These are phyloP conservation scores for Cicer pinnatifidum DNA, from an alignment of 306 rosid genomes.

Conservation along the genomic window DNA sequence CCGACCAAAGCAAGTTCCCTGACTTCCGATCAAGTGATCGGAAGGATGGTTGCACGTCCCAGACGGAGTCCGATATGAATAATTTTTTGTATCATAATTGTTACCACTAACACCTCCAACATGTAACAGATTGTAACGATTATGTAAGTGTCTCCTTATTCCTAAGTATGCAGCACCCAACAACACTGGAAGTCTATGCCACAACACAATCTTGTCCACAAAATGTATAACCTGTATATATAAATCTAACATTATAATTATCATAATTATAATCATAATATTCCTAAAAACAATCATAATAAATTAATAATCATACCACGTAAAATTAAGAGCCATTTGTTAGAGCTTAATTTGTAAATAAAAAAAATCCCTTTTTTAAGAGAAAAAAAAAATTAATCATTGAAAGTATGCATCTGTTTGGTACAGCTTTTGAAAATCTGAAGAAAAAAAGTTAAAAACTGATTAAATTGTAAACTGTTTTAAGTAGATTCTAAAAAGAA, in stretches of 20 bases:
- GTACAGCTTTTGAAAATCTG: too few relatives aligned
- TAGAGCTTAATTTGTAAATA: too few relatives aligned
- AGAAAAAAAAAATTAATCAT: too few relatives aligned
- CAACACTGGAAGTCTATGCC: constrained; percentile 76
- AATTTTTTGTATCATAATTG: constrained; percentile 49
- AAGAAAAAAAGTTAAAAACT: too few relatives aligned
- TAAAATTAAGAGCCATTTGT: background rate
- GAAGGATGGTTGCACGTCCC: constrained; percentile 68
- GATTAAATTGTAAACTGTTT: too few relatives aligned
- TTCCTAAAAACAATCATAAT: too few relatives aligned
- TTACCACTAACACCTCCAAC: constrained; percentile 55
- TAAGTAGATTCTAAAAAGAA: too few relatives aligned
- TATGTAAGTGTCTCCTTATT: constrained; percentile 72
- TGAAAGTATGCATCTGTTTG: too few relatives aligned
- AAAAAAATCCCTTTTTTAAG: too few relatives aligned
- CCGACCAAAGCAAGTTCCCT: constrained; percentile 68
- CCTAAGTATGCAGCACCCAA: constrained; percentile 67
- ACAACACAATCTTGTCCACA: constrained; percentile 65
- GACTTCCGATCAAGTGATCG: constrained; percentile 64
- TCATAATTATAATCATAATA: background rate
- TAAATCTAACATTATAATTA: constrained; percentile 6
- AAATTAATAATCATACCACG: background rate
- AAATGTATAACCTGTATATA: constrained; percentile 56
- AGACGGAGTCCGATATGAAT: constrained; percentile 59
- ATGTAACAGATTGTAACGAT: constrained; percentile 65